Evolutionary conservation across 768 basidiomycete genomes (phyloP), one percentile per base, ranked within the genome.

Genomic region (Rhizopogon rudus): DNA sequence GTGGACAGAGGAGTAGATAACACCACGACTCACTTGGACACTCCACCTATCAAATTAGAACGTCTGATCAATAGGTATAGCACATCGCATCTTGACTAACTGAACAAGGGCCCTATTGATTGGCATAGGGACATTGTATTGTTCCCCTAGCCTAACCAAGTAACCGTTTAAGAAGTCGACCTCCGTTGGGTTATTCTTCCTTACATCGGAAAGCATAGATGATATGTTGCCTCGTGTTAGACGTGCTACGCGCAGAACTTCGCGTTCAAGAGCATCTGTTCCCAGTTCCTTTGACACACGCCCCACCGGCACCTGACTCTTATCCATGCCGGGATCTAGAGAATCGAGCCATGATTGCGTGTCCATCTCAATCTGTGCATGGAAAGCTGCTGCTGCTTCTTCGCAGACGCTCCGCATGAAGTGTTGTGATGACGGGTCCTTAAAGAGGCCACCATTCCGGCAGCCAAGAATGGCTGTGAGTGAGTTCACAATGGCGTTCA

Each of bases 121-220:
- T 5, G 83, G 82, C 65, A 85, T 87, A 16, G 71, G 67, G 31
- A 93, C 73, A 6, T 74, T 71, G 60, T 86, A 79, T 40, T 75
- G 68, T 45, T 70, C 61, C 25, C 88, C 95, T 7, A 93, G 71
- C 7, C 73, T 70, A 29, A 84, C 65, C 48, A 98, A 68, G 67
- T 93, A 91, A 5, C 95, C 94, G 57, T 91, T 93, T 62, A 97
- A 75, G 62, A 74, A 90, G 16, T 87, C 81, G 22, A 98, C 79
- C 72, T 98, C 94, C 0, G 93, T 94, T 5, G 64, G 57, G 51
- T 74, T 73, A 42, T 86, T 85, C 33, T 71, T 69, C 59, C 77
- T 78, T 29, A 95, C 67, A 65, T 96, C 93, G 14, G 75, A 67
- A 16, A 93, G 75, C 82, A 93, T 97, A 14, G 88, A 91, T 6